Evolutionary conservation across 345 rosid genomes (phyloP), one percentile per base, ranked within the genome.

Genomic region (Syzygium jambos): DNA sequence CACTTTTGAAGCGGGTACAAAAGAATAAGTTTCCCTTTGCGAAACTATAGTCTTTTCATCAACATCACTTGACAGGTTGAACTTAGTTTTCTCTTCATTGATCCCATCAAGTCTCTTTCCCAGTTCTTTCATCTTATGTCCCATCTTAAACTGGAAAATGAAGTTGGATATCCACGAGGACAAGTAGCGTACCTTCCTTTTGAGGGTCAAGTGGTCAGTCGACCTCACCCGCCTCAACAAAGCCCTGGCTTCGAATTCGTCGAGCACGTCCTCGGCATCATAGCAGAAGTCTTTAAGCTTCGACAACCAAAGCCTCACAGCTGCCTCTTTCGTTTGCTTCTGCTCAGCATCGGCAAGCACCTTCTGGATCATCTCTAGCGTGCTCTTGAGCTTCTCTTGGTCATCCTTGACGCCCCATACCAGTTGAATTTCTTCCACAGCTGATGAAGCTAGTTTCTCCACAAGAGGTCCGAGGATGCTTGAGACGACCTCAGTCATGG

Each of bases 221-320:
- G 54, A 13, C 10, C 49, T 9, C 22, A 29, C 80, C 49, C 34
- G 85, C 84, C 63, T 14, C 3, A 52, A 52, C 9, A 85, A 59
- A n/a, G 78, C 84, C 73, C 88, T 51, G 25, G 43, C 43, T 29
- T 87, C 88, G 8, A 88, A 80, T 14, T 85, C 89, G 52, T 88
- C 90, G 19, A 90, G 29, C 86, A 85, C 77, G 25, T 89, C 91
- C 54, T 87, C 89, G 6, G 89, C 82, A 29, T 87, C 91, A 22
- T 43, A 86, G 53, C 86, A 89, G 53, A 89, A 55, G 59, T 87
- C 46, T 63, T 77, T 46, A 29, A 87, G 86, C 46, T 65, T 22
- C 22, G 9, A 51, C 29, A 87, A 84, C 89, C 89, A 88, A 27
- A 0, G 41, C 38, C 55, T 43, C 25, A 83, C 22, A 27, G 43